These are phyloP conservation scores for Chlorella vulgaris DNA, from an alignment of 139 green algal genomes.

Conservation along the genomic window DNA sequence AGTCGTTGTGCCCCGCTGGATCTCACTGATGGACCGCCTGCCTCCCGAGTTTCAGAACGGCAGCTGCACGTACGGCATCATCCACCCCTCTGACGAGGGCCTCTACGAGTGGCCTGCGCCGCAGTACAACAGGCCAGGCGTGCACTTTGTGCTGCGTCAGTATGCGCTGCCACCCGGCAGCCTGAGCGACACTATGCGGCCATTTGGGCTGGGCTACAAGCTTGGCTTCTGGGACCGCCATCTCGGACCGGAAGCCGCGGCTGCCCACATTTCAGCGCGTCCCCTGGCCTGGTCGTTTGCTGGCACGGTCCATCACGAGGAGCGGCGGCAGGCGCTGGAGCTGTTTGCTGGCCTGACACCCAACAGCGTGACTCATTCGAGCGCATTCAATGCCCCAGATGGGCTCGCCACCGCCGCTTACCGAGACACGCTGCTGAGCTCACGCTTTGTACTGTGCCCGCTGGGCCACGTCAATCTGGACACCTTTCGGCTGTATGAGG, in stretches of 20 bases:
- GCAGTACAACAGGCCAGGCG: neutral
- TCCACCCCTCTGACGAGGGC: neutral
- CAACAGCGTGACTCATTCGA: neutral
- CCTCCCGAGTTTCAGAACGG: neutral
- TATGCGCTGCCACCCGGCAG: neutral
- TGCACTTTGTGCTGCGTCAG: neutral
- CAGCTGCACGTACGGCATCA: neutral
- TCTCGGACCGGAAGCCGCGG: neutral
- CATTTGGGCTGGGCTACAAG: neutral
- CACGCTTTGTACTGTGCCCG: neutral
- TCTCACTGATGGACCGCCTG: neutral
- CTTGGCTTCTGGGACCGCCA: neutral
- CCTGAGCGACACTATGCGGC: neutral
- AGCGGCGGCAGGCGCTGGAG: neutral
- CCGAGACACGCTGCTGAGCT: neutral
- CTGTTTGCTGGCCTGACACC: neutral
- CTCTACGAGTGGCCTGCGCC: neutral
- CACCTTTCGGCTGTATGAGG: neutral
- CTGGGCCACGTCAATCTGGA: neutral
- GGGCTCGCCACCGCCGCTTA: neutral
- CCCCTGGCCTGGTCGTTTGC: neutral
- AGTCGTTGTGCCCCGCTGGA: neutral
- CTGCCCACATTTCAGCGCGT: neutral
- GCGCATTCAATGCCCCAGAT: neutral
- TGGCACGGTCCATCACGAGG: neutral